Evolutionary conservation across 495 filamentous ascomycete species (phyloP), one percentile per base, ranked within the genome.

Genomic region (Daldinia bambusicola): DNA sequence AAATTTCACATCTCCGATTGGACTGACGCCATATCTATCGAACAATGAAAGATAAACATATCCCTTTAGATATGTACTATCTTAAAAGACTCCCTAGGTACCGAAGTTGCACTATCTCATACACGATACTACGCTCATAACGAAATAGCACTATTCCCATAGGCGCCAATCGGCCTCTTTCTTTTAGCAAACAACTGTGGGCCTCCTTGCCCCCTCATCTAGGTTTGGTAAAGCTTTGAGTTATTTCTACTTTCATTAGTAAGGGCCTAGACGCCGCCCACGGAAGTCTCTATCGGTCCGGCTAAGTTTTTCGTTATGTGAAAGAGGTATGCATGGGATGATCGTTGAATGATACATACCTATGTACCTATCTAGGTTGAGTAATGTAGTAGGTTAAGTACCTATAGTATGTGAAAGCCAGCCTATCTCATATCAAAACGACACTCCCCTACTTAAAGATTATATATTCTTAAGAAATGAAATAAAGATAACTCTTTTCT

Each of bases 101-200:
- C 16, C n/a, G n/a, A n/a, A n/a, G n/a, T n/a, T n/a, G n/a, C n/a
- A n/a, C n/a, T n/a, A n/a, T 10, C 9, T 22, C 43, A 10, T 10
- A 36, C 9, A 6, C 18, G 20, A 48, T 26, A 26, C 26, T 26
- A 26, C 26, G 1, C 26, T 26, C 26, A 26, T 26, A 26, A 26
- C 26, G 26, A 3, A 22, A 48, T 10, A 48, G 12, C 2, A 13
- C 9, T 48, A 48, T 67, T 67, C 64, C 64, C 50, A 34, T 43
- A 55, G 6, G 13, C 18, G n/a, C 58, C 50, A 48, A 66, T 59
- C 26, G 34, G 45, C 36, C 22, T 13, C 37, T 9, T 48, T 32
- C 32, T 57, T 50, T 48, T 65, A 50, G 53, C 59, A 51, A 55
- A 16, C 13, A 32, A 36, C 9, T 69, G 37, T 58, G 58, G 59